Conservation (phyloP, 2,329 filamentous ascomycete species). For the Sporothrix pallida region DNA sequence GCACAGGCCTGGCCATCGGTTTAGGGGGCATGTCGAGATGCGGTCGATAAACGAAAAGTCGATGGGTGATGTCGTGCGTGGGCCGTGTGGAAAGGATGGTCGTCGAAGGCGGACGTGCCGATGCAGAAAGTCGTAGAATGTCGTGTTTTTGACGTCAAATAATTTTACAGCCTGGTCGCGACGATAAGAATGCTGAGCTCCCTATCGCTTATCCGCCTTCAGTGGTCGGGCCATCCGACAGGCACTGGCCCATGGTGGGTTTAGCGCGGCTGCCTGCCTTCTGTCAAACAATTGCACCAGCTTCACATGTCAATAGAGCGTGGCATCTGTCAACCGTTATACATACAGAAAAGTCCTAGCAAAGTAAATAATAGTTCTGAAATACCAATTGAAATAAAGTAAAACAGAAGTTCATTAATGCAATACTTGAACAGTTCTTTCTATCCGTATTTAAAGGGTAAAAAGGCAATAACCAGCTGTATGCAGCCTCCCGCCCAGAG, state of each 20-base stretch:
- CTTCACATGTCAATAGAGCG: not conserved
- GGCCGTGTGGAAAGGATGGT: not conserved
- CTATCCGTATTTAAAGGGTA: too few relatives aligned
- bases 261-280: not conserved
- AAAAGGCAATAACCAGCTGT: too few relatives aligned
- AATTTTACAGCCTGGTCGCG: not conserved
- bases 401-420: too few relatives aligned
- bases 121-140: not conserved
- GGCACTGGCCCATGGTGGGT: not conserved
- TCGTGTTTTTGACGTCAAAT: not conserved
- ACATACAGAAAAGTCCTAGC: not conserved
- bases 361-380: not conserved
- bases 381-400: not conserved
- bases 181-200: not conserved
- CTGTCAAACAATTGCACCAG: not conserved
- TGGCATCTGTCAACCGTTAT: not conserved
- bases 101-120: not conserved
- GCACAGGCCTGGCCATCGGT: slow-evolving; percentile 90
- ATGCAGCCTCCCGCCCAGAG: too few relatives aligned
- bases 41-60: not conserved
- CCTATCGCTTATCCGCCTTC: not conserved
- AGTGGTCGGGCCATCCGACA: not conserved
- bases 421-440: too few relatives aligned
- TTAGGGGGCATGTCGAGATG: slow-evolving; percentile 65
- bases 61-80: not conserved